Conservation (phyloP, 1,284 basidiomycete species). For the Fomitopsis palustris region DNA sequence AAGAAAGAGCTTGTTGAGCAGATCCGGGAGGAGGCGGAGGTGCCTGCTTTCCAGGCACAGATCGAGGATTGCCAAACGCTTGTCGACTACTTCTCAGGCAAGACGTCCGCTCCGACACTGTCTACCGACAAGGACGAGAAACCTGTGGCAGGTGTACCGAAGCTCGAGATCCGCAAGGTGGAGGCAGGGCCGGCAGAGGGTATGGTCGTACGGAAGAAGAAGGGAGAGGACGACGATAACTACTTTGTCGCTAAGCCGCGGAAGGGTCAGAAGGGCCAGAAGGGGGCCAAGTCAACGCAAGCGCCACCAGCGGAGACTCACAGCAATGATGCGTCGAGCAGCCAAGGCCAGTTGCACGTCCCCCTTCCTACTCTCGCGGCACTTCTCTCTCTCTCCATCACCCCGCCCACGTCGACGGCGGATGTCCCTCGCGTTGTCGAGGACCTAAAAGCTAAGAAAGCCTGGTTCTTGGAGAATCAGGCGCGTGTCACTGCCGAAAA, state of each 20-base stretch:
- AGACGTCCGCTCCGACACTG: slow-evolving; percentile 48
- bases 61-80: slow-evolving; percentile 97
- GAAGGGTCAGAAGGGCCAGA: slow-evolving; percentile 73
- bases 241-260: slow-evolving; percentile 78
- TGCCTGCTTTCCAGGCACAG: slow-evolving; percentile 89
- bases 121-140: slow-evolving; percentile 33
- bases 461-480: slow-evolving; percentile 88
- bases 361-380: slow-evolving; percentile 87
- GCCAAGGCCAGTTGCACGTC: slow-evolving; percentile 60
- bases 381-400: slow-evolving; percentile 86
- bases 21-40: slow-evolving; percentile 87
- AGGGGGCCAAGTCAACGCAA: slow-evolving; percentile 41
- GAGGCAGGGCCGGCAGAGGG: slow-evolving; percentile 68
- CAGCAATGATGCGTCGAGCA: slow-evolving; percentile 28
- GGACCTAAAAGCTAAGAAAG: slow-evolving; percentile 91
- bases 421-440: slow-evolving; percentile 87
- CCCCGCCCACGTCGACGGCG: slow-evolving; percentile 75
- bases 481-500: slow-evolving; percentile 66
- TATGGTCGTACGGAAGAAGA: slow-evolving; percentile 87
- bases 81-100: slow-evolving; percentile 87
- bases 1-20: slow-evolving; percentile 79
- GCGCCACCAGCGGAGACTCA: slow-evolving; percentile 31
- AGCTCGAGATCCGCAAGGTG: slow-evolving; percentile 84
- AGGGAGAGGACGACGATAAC: slow-evolving; percentile 77
- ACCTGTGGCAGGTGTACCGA: slow-evolving; percentile 68